Evolutionary conservation across 352 stramenopile genomes (phyloP), one percentile per base, ranked within the genome.

Genomic region (Phytophthora boehmeriae): DNA sequence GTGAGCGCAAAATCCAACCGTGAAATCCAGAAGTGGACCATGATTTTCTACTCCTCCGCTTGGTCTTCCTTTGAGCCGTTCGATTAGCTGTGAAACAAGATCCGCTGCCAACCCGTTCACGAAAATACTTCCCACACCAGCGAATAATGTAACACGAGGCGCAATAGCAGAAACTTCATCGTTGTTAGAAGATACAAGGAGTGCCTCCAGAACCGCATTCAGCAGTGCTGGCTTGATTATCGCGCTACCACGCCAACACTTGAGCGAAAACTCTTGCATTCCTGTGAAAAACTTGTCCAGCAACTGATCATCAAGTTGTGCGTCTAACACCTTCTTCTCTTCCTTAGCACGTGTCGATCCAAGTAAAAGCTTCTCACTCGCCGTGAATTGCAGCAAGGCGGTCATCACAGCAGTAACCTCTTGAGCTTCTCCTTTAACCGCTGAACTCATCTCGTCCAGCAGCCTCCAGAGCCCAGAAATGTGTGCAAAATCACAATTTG

Each of bases 401-500:
- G 60, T 46, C 59, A 78, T 71, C 39, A 76, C 4, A 9, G 46
- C 14, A 5, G 63, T 49, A 34, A 75, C 56, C 0, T 22, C 35
- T 0, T 47, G 17, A 5, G 42, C 55, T 0, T 66, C 67, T 1
- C 66, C 47, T 8, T 52, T 71, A 0, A 64, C 38, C 6, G 67
- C 59, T 34, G 55, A 45, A 19, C 71, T 47, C 42, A 89, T 25
- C 27, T 75, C 59, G 19, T 86, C 80, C 47, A 89, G 44, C 5
- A 92, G 56, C 28, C 75, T 63, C 78, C 78, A 90, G 0, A 86
- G 39, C 0, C 82, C 82, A 5, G 65, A 55, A n/a, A 90, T 66
- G n/a, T 83, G 76, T 16, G 78, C 74, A 54, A 92, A 87, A 8
- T 68, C 65, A 27, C 82, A 92, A 51, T 86, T 89, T 16, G 79